These are phyloP conservation scores for Sporopachydermia cereana DNA, from an alignment of 1,139 yeast species.

Conservation along the genomic window DNA sequence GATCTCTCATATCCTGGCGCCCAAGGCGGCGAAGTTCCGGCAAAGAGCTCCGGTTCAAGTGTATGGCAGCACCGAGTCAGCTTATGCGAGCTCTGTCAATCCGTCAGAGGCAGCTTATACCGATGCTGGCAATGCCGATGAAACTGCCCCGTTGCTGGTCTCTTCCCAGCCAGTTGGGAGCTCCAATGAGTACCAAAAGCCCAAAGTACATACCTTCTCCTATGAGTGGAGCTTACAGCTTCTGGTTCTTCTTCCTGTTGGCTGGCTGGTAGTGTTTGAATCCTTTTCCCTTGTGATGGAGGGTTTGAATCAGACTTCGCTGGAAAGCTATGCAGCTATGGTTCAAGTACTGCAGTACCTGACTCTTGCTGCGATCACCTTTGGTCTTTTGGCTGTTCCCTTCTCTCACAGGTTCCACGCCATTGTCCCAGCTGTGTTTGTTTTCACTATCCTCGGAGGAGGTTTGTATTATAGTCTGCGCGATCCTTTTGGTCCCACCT, in stretches of 20 bases:
- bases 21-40: slow-evolving; percentile 5
- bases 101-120: slow-evolving; percentile 7
- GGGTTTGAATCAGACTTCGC: slow-evolving; percentile 58
- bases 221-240: slow-evolving; percentile 81
- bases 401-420: slow-evolving; percentile 60
- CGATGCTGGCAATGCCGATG: slow-evolving; percentile 14
- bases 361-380: slow-evolving; percentile 26
- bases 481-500: slow-evolving; percentile 42
- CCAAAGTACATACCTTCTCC: slow-evolving; percentile 34
- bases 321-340: slow-evolving; percentile 45
- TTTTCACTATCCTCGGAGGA: slow-evolving; percentile 27
- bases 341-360: slow-evolving; percentile 35
- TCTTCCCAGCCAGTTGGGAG: neutral
- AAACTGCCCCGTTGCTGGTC: slow-evolving; percentile 6
- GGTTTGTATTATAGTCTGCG: slow-evolving; percentile 27
- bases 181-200: slow-evolving; percentile 12
- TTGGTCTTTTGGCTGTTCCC: slow-evolving; percentile 54
- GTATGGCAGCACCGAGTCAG: slow-evolving; percentile 3
- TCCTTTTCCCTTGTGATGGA: slow-evolving; percentile 38
- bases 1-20: slow-evolving; percentile 23
- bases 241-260: slow-evolving; percentile 53
- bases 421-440: slow-evolving; percentile 31
- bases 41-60: neutral
- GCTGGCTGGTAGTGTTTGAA: slow-evolving; percentile 39
- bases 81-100: slow-evolving; percentile 7